Evolutionary conservation across 2,329 filamentous ascomycete genomes (phyloP), one percentile per base, ranked within the genome.

Genomic region (Trichoderma sp.): DNA sequence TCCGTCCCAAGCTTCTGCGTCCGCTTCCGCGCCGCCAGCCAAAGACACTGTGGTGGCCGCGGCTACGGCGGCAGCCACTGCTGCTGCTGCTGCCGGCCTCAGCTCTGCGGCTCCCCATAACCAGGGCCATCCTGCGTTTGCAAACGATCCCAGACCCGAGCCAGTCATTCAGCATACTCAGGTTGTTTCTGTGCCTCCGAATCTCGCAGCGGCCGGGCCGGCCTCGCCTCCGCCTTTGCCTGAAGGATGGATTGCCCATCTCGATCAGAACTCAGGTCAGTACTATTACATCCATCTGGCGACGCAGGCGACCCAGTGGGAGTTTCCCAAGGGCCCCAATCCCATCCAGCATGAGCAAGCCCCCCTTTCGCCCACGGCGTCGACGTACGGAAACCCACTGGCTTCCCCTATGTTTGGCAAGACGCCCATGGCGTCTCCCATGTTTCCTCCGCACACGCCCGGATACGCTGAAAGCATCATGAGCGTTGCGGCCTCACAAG

Each of bases 231-330:
- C 95, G 24, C 95, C 94, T 2, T 83, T 99, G 17, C 95, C 95
- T 6, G 95, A 99, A 79, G 95, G 95, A 41, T 99, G 95, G 95
- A 98, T 99, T 73, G 92, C 95, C 21, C 95, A 98, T 76, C 83
- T 98, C 5, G 95, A 99, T 75, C 91, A 92, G 70, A 97, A 91
- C 74, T 98, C 94, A 2, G 95, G 95, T 1, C 94, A 98, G 74
- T 99, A 98, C 78, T 99, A 99, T 77, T 99, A 99, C 74, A 99
- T 99, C 66, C 95, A 99, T 76, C 83, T 99, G 34, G 91, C 93
- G 1, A 93, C 92, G 0, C 95, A 98, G 74, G 92, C 93, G 3
- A 99, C 95, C 0, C 95, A 99, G 75, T 99, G 95, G 95, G 95
- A 99, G 73, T 98, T 98, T 70, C 95, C 95, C 30, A 98, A 97